A percentile compares a stretch with the other conserved stretches of the same genome.
phyloP scores from a whole-genome alignment of 805 yeast genomes.

The Priceomyces haplophilus region DNA sequence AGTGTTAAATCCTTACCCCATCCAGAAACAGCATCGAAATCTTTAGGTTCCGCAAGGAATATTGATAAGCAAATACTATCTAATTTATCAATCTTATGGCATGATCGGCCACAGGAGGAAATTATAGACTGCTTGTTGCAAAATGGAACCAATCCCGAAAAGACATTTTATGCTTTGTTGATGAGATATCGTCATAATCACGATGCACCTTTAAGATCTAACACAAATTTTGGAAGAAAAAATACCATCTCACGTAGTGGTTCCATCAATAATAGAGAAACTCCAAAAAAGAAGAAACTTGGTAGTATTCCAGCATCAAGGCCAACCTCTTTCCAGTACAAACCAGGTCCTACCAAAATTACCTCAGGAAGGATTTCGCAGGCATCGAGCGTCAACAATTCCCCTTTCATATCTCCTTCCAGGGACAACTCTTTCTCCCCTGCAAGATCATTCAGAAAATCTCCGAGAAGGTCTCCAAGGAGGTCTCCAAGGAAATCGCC shows the following conservation, averaged over 20 bases:
- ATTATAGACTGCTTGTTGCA: slow-evolving; percentile 34
- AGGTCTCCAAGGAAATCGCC: slow-evolving; percentile 23
- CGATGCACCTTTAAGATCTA: slow-evolving; percentile 21
- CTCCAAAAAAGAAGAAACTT: slow-evolving; percentile 25
- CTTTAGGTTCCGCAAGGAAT: slow-evolving; percentile 45
- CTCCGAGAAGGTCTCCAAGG: slow-evolving; percentile 22
- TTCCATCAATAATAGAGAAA: slow-evolving; percentile 17
- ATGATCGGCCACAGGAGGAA: slow-evolving; percentile 46
- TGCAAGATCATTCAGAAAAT: slow-evolving; percentile 11
- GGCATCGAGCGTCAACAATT: slow-evolving; percentile 33
- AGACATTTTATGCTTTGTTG: slow-evolving; percentile 45
- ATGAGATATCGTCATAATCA: slow-evolving; percentile 43
- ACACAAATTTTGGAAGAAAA: slow-evolving; percentile 12
- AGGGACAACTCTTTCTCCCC: slow-evolving; percentile 19
- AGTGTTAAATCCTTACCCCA: slow-evolving; percentile 50
- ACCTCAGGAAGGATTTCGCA: slow-evolving; percentile 23
- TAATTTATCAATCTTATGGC: slow-evolving; percentile 57
- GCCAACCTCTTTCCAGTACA: slow-evolving; percentile 43
- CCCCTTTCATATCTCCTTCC: slow-evolving; percentile 26
- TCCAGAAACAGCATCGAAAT: slow-evolving; percentile 51
- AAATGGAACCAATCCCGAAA: slow-evolving; percentile 43
- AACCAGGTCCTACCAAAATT: slow-evolving; percentile 25
- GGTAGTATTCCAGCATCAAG: slow-evolving; percentile 37
- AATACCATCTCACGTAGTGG: slow-evolving; percentile 12
- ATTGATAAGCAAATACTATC: slow-evolving; percentile 54